Evolutionary conservation across 345 rosid species (phyloP), one percentile per base, ranked within the genome.

Genomic region (Bruguiera sexangula): DNA sequence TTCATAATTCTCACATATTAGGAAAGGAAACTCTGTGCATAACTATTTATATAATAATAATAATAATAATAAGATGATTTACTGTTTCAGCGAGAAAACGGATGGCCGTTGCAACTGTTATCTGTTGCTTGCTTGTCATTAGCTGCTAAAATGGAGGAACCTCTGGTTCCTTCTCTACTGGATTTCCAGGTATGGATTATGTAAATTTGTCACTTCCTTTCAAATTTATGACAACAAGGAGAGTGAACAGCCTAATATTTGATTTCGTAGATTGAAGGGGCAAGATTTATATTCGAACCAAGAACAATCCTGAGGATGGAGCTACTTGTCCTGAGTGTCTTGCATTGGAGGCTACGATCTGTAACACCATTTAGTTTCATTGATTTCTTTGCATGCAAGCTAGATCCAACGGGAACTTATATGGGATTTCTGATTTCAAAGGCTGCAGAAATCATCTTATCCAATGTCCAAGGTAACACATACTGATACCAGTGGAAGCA

Each of bases 91-190:
- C 82, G 84, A 75, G 77, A 79, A 20, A 73, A 80, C 37, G 96
- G 91, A 66, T 92, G 99, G 99, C 96, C 93, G 66, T 67, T 84
- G 90, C 99, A 95, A 67, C 99, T 95, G 65, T 73, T 95, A 75
- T 82, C 96, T 16, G 86, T 85, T 53, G 93, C 97, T 66, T 95
- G 99, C 86, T 75, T 95, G 86, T 95, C 99, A 19, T 68, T 95
- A 76, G 99, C 99, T 26, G 99, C 97, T 1, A 95, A 95, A 79
- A 88, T 95, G 97, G 99, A 95, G 96, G 99, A 92, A 80, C 83
- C 89, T 66, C 84, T 87, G 68, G 99, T 85, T 88, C 99, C 97
- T 73, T 73, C 79, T 69, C 87, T 92, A 21, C 55, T 90, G 68
- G 93, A 89, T 84, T 85, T 95, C n/a, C 99, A 95, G 92, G 98